Conservation (phyloP, 2,329 filamentous ascomycete genomes). For the Exophiala bonariae region DNA sequence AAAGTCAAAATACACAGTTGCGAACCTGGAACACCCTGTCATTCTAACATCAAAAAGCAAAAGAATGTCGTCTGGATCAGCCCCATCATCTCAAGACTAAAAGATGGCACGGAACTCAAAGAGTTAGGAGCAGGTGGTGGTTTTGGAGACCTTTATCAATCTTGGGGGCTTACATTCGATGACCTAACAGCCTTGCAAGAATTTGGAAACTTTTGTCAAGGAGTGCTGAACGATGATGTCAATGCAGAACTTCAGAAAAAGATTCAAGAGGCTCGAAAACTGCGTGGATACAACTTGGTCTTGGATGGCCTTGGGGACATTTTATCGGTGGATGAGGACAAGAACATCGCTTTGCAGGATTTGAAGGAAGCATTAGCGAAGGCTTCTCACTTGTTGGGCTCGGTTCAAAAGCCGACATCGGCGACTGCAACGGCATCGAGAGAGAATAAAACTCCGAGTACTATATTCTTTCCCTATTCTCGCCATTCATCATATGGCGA, state of each 20-base stretch:
- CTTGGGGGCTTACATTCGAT: constrained; percentile 64
- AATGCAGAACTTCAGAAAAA: constrained; percentile 32
- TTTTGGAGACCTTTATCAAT: constrained; percentile 69
- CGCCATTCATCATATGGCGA: constrained; percentile 86
- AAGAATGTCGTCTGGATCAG: constrained; percentile 69
- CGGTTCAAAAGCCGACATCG: neutral
- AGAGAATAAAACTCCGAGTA: constrained; percentile 2
- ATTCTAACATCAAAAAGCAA: constrained; percentile 41
- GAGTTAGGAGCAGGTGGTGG: constrained; percentile 81
- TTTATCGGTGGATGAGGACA: constrained; percentile 35
- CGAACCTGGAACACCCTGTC: constrained; percentile 63
- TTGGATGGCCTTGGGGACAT: constrained; percentile 40
- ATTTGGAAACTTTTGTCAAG: constrained; percentile 53
- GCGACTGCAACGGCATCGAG: neutral
- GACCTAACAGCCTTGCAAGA: constrained; percentile 50
- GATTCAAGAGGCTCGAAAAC: constrained; percentile 34
- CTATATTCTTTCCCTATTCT: constrained; percentile 73
- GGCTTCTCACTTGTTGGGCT: neutral
- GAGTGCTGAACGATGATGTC: constrained; percentile 33
- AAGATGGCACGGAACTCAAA: constrained; percentile 61
- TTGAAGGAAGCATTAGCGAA: constrained; percentile 27
- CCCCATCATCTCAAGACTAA: constrained; percentile 69
- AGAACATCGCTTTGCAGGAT: constrained; percentile 38
- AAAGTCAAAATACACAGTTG: constrained; percentile 81
- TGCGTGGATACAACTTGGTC: constrained; percentile 36